These are phyloP conservation scores for Pseudopyricularia cyperi DNA, from an alignment of 2,329 filamentous ascomycete species.

Conservation along the genomic window DNA sequence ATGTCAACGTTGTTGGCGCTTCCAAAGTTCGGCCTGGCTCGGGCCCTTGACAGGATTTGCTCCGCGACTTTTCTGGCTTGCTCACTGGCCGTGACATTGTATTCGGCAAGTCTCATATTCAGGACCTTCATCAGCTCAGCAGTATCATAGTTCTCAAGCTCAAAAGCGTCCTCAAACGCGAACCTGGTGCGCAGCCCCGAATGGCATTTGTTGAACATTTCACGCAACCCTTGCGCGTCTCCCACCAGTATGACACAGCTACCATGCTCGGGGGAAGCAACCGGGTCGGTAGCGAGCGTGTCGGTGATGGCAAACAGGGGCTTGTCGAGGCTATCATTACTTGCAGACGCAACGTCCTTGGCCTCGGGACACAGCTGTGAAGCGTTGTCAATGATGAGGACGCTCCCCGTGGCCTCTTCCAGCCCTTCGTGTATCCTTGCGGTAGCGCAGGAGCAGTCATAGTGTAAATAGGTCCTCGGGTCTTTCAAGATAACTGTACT, in stretches of 20 bases:
- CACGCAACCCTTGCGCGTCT: conserved; percentile 44
- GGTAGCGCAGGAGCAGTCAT: background rate
- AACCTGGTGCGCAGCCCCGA: conserved; percentile 46
- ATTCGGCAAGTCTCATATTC: background rate
- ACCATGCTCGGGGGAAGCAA: background rate
- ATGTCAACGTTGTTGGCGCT: conserved; percentile 52
- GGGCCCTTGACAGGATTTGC: conserved; percentile 32
- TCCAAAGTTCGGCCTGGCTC: conserved; percentile 44
- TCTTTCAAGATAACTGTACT: background rate
- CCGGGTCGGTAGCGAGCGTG: background rate
- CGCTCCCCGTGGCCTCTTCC: background rate
- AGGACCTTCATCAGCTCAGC: background rate
- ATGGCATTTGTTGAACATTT: conserved; percentile 49
- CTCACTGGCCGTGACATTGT: background rate
- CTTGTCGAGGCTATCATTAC: background rate
- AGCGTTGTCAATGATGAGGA: background rate
- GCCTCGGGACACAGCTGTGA: background rate
- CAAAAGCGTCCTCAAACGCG: conserved; percentile 38
- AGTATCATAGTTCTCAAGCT: conserved; percentile 1
- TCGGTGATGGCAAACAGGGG: background rate
- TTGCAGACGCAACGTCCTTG: background rate
- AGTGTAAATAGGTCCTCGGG: background rate
- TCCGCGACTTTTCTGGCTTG: conserved; percentile 10
- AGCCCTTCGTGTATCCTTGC: background rate
- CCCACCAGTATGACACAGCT: conserved; percentile 42